A percentile compares a stretch with the other conserved stretches of the same genome.
These are phyloP conservation scores for Fusarium sp. DNA, from an alignment of 2,329 filamentous ascomycete genomes.

Conservation along the genomic window DNA sequence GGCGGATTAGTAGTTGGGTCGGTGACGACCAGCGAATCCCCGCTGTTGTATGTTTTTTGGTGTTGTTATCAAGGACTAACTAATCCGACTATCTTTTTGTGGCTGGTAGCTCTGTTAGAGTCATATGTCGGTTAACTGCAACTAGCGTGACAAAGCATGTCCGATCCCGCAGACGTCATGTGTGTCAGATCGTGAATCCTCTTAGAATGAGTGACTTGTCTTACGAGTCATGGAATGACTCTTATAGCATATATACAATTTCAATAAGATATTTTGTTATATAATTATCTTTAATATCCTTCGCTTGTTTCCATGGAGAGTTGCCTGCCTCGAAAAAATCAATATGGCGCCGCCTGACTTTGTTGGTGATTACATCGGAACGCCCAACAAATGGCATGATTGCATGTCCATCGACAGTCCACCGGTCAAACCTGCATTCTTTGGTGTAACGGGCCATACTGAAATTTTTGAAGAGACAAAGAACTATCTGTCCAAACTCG, in stretches of 20 bases:
- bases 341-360: background rate
- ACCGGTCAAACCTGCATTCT: background rate
- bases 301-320: fast-evolving
- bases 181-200: background rate
- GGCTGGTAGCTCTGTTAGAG: background rate
- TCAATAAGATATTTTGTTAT: no score
- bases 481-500: constrained; percentile 6
- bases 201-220: no score
- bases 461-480: constrained; percentile 13
- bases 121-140: background rate
- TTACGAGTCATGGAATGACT: no score
- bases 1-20: no score
- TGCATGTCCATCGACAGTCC: background rate
- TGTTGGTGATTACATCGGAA: background rate
- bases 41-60: background rate
- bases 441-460: constrained; percentile 1
- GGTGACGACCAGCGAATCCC: no score
- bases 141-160: background rate
- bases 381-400: background rate
- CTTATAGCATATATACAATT: no score
- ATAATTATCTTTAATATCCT: no score
- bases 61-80: background rate
- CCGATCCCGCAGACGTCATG: background rate
- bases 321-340: background rate
- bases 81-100: background rate